Conservation (phyloP, 495 filamentous ascomycete genomes). For the Tuber aestivum region DNA sequence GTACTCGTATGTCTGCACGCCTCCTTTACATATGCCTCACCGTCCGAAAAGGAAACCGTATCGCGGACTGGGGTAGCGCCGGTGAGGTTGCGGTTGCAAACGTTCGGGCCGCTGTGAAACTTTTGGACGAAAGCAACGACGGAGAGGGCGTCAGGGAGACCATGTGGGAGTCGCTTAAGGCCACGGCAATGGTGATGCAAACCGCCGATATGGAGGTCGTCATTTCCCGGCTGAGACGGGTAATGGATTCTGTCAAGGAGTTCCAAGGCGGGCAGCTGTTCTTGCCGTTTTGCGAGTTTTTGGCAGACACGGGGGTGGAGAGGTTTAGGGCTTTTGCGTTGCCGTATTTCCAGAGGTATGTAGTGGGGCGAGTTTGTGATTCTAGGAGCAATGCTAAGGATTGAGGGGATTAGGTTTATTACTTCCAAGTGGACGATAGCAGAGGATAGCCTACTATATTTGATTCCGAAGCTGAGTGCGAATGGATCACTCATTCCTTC, state of each 20-base stretch:
- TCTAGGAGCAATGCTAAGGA: neutral
- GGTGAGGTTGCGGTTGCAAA: conserved; percentile 55
- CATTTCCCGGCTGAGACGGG: conserved; percentile 50
- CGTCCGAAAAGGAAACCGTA: conserved; percentile 69
- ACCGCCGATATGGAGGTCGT: conserved; percentile 73
- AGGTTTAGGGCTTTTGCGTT: conserved; percentile 70
- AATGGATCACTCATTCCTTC: conserved; percentile 48
- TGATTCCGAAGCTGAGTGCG: conserved; percentile 62
- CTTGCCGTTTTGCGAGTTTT: conserved; percentile 73
- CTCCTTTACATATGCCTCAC: conserved; percentile 63
- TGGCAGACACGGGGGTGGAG: conserved; percentile 64
- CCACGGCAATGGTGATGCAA: conserved; percentile 62
- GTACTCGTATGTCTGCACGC: conserved; percentile 52
- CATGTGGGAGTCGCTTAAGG: conserved; percentile 55
- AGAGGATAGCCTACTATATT: conserved; percentile 61
- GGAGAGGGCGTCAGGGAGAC: conserved; percentile 46
- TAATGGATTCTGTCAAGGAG: conserved; percentile 31
- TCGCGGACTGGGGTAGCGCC: conserved; percentile 64
- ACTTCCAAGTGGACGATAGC: conserved; percentile 63
- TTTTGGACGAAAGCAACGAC: conserved; percentile 26
- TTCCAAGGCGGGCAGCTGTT: conserved; percentile 49
- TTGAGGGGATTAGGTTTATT: conserved; percentile 54
- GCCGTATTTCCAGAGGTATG: conserved; percentile 71
- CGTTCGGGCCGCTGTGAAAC: conserved; percentile 47
- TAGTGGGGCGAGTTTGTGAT: neutral